Evolutionary conservation across 2,329 filamentous ascomycete species (phyloP).

Genomic region (Cladosporium cucumerinum): DNA sequence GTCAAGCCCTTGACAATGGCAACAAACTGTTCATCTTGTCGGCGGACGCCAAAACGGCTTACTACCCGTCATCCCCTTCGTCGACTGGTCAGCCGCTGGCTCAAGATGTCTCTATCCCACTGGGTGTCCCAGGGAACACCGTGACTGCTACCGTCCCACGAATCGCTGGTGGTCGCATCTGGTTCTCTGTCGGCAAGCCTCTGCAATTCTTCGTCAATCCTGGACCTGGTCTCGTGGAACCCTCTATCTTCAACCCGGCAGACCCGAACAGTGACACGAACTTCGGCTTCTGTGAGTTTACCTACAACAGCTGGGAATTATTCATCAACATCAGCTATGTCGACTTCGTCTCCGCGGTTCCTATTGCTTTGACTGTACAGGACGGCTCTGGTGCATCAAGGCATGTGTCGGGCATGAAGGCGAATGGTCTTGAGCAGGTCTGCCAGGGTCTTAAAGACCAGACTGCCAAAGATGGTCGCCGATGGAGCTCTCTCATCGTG

Average conservation of each 20-base stretch:
- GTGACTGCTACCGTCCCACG: constrained; percentile 35
- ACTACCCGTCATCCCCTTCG: constrained; percentile 35
- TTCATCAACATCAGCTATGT: constrained; percentile 46
- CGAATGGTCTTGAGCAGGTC: constrained; percentile 56
- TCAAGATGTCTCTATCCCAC: constrained; percentile 43
- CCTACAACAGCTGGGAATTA: constrained; percentile 45
- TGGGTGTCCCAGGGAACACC: constrained; percentile 37
- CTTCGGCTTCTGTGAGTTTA: constrained; percentile 49
- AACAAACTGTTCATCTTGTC: constrained; percentile 34
- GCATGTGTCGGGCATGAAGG: constrained; percentile 57
- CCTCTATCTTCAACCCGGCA: constrained; percentile 35
- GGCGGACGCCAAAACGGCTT: constrained; percentile 35
- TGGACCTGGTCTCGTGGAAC: constrained; percentile 37
- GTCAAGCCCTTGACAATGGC: constrained; percentile 35
- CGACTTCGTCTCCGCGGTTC: constrained; percentile 41
- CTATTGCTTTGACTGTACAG: constrained; percentile 38
- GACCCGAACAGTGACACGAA: constrained; percentile 46
- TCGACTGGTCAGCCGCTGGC: constrained; percentile 36
- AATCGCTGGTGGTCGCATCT: constrained; percentile 38
- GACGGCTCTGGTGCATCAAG: constrained; percentile 39
- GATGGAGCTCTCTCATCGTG: constrained; percentile 61
- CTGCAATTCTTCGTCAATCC: constrained; percentile 37
- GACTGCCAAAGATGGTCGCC: constrained; percentile 52
- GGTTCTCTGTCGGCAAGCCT: constrained; percentile 34
- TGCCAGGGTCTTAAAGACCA: constrained; percentile 56